phyloP scores from a whole-genome alignment of 805 yeast genomes.

The Starmerella bombi region DNA sequence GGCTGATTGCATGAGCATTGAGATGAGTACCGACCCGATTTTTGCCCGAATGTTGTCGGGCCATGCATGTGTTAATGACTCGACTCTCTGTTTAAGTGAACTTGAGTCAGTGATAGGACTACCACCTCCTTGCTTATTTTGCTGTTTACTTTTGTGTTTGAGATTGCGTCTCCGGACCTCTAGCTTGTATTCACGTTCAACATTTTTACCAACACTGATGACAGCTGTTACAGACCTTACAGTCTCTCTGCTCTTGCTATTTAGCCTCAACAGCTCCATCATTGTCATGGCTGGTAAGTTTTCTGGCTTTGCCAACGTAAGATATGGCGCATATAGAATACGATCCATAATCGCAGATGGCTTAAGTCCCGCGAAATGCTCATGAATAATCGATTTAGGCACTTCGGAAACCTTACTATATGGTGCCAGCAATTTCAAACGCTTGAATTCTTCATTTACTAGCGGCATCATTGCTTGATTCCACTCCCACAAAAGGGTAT shows the following conservation, averaged over 20 bases:
- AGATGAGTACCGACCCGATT: conserved; percentile 67
- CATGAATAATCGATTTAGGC: conserved; percentile 13
- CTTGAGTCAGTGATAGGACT: neutral
- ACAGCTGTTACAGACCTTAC: conserved; percentile 76
- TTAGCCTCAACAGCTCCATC: conserved; percentile 61
- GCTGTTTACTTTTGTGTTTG: neutral
- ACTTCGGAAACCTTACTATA: conserved; percentile 18
- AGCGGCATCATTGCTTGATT: conserved; percentile 57
- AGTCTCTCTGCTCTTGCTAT: conserved; percentile 58
- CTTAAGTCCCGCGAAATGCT: conserved; percentile 12
- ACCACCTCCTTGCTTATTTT: neutral
- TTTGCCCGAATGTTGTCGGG: conserved; percentile 47
- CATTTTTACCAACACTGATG: conserved; percentile 64
- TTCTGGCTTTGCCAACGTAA: conserved; percentile 59
- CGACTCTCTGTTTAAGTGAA: neutral
- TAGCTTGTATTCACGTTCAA: conserved; percentile 61
- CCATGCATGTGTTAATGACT: conserved; percentile 31
- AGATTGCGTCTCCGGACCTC: conserved; percentile 6
- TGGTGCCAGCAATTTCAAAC: conserved; percentile 36
- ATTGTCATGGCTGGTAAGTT: conserved; percentile 75
- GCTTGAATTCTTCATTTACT: conserved; percentile 49
- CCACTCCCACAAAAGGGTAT: conserved; percentile 76
- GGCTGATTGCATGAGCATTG: conserved; percentile 68
- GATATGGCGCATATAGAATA: conserved; percentile 57
- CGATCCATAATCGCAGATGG: conserved; percentile 19